Conservation (phyloP, 2,329 filamentous ascomycete genomes). For the Colletotrichum viniferum region DNA sequence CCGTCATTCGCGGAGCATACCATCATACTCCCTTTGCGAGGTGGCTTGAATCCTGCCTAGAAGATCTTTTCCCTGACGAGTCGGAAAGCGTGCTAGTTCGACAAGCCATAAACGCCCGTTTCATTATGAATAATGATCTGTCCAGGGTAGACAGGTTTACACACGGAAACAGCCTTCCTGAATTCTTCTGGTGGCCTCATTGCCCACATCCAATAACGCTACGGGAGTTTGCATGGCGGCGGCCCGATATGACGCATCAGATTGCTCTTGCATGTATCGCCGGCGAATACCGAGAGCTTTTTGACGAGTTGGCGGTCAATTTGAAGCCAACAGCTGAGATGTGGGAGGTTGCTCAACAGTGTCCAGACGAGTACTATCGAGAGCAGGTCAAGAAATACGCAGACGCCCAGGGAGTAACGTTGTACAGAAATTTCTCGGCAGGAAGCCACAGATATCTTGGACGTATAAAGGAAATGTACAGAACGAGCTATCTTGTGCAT, state of each 20-base stretch:
- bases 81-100: not conserved
- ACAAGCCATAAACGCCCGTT: constrained; percentile 28
- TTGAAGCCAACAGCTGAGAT: too few species aligned
- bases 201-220: not conserved
- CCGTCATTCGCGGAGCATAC: constrained; percentile 38
- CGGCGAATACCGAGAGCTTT: not conserved
- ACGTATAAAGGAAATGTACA: too few species aligned
- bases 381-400: not conserved
- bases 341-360: not conserved
- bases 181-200: not conserved
- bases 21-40: constrained; percentile 38
- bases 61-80: not conserved
- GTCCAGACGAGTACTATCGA: not conserved
- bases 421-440: too few species aligned
- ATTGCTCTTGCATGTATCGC: not conserved
- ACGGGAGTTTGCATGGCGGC: not conserved
- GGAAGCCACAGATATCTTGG: too few species aligned
- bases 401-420: too few species aligned
- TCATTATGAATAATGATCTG: constrained; percentile 35
- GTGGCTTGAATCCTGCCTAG: constrained; percentile 23
- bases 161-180: not conserved
- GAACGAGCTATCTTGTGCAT: not conserved
- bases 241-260: not conserved
- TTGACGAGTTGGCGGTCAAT: too few species aligned
- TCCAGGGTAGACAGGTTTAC: constrained; percentile 10